These are phyloP conservation scores for Cylindrotheca fusiformis DNA, from an alignment of 108 stramenopile species.

Conservation along the genomic window DNA sequence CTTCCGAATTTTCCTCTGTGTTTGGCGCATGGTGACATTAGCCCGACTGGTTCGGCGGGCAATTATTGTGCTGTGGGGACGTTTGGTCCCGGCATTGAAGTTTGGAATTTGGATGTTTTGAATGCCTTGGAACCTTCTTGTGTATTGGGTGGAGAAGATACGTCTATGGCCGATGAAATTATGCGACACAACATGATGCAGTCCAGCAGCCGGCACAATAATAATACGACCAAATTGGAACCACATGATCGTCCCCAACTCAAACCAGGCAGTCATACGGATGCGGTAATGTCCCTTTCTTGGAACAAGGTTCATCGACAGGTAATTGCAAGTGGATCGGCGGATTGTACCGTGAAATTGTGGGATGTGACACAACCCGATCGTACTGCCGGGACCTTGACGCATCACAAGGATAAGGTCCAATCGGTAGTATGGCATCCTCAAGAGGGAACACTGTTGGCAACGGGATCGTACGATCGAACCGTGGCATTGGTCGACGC, in stretches of 20 bases:
- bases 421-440: constrained; percentile 94
- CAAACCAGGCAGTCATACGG: constrained; percentile 87
- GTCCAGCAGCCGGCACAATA: constrained; percentile 35
- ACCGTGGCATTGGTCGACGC: constrained; percentile 87
- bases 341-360: constrained; percentile 95
- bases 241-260: constrained; percentile 32
- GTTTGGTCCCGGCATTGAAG: constrained; percentile 95
- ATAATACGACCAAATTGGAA: constrained; percentile 51
- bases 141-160: constrained; percentile 91
- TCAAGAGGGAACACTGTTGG: constrained; percentile 87
- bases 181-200: constrained; percentile 71
- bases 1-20: constrained; percentile 96
- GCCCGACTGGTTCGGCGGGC: constrained; percentile 55
- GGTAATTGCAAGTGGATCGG: constrained; percentile 95
- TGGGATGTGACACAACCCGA: constrained; percentile 88
- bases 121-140: constrained; percentile 94
- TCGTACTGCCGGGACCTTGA: constrained; percentile 72
- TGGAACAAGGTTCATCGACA: constrained; percentile 96
- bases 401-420: constrained; percentile 96
- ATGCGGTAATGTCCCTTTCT: constrained; percentile 95
- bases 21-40: constrained; percentile 76
- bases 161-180: constrained; percentile 64
- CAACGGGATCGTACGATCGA: constrained; percentile 90
- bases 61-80: constrained; percentile 96
- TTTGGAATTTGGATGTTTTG: constrained; percentile 99